These are phyloP conservation scores for Haplosporangium sp. DNA, from an alignment of 371 early-diverging fungal genomes.

Conservation along the genomic window DNA sequence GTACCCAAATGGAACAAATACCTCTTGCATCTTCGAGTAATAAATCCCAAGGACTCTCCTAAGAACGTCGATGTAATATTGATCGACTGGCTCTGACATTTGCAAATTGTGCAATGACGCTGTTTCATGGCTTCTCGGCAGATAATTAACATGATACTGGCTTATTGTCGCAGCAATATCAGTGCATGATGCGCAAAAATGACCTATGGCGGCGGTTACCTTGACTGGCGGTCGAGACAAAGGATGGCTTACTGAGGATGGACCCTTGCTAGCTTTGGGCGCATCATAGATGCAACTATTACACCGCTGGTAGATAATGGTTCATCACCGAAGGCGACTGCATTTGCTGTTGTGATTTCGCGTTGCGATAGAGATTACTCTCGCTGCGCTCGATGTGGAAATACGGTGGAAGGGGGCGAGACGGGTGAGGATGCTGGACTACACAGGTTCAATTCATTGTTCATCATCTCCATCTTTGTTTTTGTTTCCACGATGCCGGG, in stretches of 20 bases:
- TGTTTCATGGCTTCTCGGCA: background rate
- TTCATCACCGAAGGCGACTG: slow-evolving; percentile 27
- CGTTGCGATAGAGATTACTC: background rate
- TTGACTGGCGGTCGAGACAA: slow-evolving; percentile 3
- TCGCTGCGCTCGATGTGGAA: slow-evolving; percentile 23
- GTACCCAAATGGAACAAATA: too few species aligned
- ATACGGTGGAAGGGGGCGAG: slow-evolving; percentile 43
- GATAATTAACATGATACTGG: background rate
- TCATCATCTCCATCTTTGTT: slow-evolving; percentile 3
- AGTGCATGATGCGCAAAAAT: too few species aligned
- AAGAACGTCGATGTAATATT: too few species aligned
- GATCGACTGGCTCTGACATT: too few species aligned
- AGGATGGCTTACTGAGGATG: slow-evolving; percentile 25
- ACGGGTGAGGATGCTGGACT: slow-evolving; percentile 29
- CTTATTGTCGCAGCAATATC: too few species aligned
- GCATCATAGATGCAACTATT: slow-evolving; percentile 18
- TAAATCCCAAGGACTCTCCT: too few species aligned
- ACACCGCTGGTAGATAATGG: slow-evolving; percentile 11
- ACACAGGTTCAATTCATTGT: slow-evolving; percentile 7
- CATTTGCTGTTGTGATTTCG: slow-evolving; percentile 6
- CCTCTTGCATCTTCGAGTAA: too few species aligned
- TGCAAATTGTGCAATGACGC: background rate
- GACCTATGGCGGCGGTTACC: too few species aligned
- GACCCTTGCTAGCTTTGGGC: slow-evolving; percentile 26
- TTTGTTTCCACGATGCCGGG: slow-evolving; percentile 22